A percentile compares a stretch with the other conserved stretches of the same genome.
These are phyloP conservation scores for Aspergillus luchuensis DNA, from an alignment of 2,329 filamentous ascomycete species.

Conservation along the genomic window DNA sequence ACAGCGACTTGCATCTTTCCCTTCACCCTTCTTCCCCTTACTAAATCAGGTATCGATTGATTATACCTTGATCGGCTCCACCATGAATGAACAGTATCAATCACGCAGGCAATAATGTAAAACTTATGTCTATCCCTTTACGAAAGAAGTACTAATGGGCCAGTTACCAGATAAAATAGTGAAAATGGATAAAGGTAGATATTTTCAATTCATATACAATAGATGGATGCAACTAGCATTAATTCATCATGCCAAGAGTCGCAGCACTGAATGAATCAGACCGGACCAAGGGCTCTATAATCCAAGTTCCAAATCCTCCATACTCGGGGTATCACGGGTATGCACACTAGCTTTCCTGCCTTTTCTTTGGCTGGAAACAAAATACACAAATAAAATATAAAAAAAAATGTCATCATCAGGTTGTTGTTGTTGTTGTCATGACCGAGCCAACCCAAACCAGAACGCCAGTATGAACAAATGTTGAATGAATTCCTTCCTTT, in stretches of 20 bases:
- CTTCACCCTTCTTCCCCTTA: no score
- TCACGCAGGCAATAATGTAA: no score
- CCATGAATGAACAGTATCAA: no score
- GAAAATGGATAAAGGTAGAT: no score
- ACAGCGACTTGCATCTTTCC: no score
- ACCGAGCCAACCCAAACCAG: background rate
- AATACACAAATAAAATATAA: background rate
- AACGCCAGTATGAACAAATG: background rate
- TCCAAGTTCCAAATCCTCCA: background rate
- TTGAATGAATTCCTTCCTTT: background rate
- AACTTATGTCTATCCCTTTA: no score
- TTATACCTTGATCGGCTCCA: no score
- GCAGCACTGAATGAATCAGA: no score
- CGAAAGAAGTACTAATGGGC: no score
- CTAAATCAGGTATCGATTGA: no score
- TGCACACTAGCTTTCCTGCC: background rate
- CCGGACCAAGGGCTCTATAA: no score
- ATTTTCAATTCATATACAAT: background rate
- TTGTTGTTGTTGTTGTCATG: background rate
- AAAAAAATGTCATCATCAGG: background rate
- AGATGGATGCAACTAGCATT: conserved; percentile 1
- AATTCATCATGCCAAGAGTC: conserved; percentile 1
- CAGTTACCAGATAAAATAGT: no score
- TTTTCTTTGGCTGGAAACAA: background rate
- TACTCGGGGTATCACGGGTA: background rate